Base-by-base conservation (phyloP, 129 eudicot genomes). In the sunflower (Helianthus annuus) region DNA sequence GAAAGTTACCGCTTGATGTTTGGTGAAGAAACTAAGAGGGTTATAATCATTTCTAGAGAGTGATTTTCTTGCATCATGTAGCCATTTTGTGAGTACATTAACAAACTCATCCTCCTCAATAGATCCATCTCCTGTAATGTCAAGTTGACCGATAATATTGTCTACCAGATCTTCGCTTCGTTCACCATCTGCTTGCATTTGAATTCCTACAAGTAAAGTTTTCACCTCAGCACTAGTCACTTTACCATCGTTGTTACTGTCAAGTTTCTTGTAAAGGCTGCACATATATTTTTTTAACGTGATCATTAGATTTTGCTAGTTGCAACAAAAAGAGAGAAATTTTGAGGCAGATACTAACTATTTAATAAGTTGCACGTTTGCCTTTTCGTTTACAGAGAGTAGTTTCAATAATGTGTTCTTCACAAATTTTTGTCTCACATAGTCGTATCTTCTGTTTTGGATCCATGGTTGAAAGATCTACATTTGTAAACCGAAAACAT, bases 401-500 rank as follows among this genome's bases (percentile, higher is more conserved):
- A 89, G 87, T 38, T 45, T 70, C 27, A 78, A 62, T 17, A 88
- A 74, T 74, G 78, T 85, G 85, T 83, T 84, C 82, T 83, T 73
- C 49, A 78, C 88, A 70, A 81, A 79, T 16, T 82, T 77, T 48
- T 70, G 81, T 70, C 68, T 66, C 81, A 84, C 49, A 70, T 70
- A 84, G 60, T 76, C 83, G 34, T 79, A 72, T 77, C 77, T 76
- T 45, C 93, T 71, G 61, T 69, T 76, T 62, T 84, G 85, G 56
- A 87, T 63, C 89, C 89, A 87, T 48, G 93, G 89, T 64, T 82
- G 85, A 78, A 87, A 87, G 48, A 80, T 58, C 94, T 87, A 80
- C 77, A 73, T 22, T 4, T 14, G 55, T 12, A 14, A 49, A 12
- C 3, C 8, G 45, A 5, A 39, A 39, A 39, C 45, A 27, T 27